Base-by-base conservation (phyloP, 1,139 yeast species). In the Lodderomyces pseudojiufengensis region DNA sequence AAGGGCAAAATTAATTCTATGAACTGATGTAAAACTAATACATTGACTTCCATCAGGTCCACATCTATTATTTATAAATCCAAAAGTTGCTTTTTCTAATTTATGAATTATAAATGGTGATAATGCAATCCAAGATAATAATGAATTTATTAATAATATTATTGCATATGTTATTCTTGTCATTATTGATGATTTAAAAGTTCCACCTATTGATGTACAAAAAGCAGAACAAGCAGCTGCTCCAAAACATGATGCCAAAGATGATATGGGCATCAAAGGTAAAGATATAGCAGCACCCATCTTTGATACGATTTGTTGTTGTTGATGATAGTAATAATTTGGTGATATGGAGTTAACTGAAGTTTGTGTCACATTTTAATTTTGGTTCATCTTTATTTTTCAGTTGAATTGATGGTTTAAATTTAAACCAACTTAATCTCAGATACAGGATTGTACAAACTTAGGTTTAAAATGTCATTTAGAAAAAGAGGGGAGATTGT, bases 1-100 rank as follows among this genome's bases (percentile, higher is more conserved):
- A 14, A 92, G 68, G 2, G 97, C 94, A 57, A 88, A 84, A 60
- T 87, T 88, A 49, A 94, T 72, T 40, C 97, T 70, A 55, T 92
- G 94, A 9, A 92, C 97, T 5, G 95, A 90, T 13, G 90, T 86
- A 60, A 92, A 94, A 38, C 97, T 95, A 30, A 79, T 78, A 64
- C 98, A 94, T 50, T 87, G 88, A 30, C 82, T 81, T 8, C 92
- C 95, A 33, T 81, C 80, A 46, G 96, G 88, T 9, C 78, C 79
- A 46, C 74, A 67, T 41, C 65, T 63, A 45, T 62, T 66, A 38
- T 82, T 81, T 44, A 82, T 73, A 46, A 77, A 76, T 28, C 88
- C 86, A 59, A 82, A 74, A 0, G 88, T 72, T 8, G 92, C 72
- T 43, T 75, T 74, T 44, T 85, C 95, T 9, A 92, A 76, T 59